These are phyloP conservation scores for Diplosphaera chodatii DNA, from an alignment of 139 green algal genomes.

Conservation along the genomic window DNA sequence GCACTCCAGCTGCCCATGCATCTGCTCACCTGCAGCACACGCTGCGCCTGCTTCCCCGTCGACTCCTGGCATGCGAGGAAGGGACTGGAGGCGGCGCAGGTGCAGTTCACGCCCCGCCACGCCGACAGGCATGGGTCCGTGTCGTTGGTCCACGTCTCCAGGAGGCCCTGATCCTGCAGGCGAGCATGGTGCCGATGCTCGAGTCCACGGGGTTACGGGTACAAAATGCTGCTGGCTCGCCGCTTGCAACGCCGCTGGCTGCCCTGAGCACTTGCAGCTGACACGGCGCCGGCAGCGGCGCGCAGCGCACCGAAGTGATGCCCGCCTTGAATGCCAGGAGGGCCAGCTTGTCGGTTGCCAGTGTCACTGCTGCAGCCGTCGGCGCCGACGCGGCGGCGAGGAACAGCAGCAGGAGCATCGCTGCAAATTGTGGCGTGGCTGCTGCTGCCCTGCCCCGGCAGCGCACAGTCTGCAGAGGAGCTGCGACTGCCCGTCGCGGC, in stretches of 20 bases:
- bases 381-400: too few species aligned
- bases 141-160: constrained; percentile 20
- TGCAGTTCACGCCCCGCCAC: constrained; percentile 32
- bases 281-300: too few species aligned
- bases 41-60: not conserved
- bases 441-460: too few species aligned
- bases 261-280: too few species aligned
- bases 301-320: constrained; percentile 9
- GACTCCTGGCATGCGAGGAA: constrained; percentile 11
- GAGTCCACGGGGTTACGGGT: too few species aligned
- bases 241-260: too few species aligned
- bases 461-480: too few species aligned
- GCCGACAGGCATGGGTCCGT: constrained; percentile 31
- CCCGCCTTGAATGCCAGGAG: constrained; percentile 34
- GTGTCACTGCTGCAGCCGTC: not conserved
- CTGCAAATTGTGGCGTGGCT: too few species aligned
- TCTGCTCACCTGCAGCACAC: constrained; percentile 22
- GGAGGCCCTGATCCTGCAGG: constrained; percentile 10
- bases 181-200: not conserved
- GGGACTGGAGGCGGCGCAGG: constrained; percentile 8
- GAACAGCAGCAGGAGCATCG: not conserved
- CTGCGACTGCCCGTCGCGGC: too few species aligned
- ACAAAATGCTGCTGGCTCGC: too few species aligned
- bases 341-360: constrained; percentile 28
- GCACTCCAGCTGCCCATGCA: too few species aligned